Conservation (phyloP, 1,139 yeast genomes). For the Diutina ranongensis region DNA sequence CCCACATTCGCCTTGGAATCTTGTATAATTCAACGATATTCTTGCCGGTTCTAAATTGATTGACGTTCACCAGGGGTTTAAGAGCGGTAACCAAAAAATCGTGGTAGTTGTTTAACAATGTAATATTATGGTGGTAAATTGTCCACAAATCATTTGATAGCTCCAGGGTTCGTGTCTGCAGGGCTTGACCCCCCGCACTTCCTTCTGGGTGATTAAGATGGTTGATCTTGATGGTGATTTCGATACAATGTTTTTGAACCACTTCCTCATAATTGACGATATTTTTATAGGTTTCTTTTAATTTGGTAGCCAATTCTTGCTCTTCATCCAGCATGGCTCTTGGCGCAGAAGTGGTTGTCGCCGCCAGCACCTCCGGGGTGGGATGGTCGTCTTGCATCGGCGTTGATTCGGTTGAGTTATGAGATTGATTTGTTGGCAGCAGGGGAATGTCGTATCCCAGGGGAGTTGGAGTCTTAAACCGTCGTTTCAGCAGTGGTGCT, state of each 20-base stretch:
- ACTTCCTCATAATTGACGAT: slow-evolving; percentile 59
- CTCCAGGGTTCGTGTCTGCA: slow-evolving; percentile 29
- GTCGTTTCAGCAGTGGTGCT: slow-evolving; percentile 2
- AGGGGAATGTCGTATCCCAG: slow-evolving; percentile 4
- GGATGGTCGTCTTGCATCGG: neutral
- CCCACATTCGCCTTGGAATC: slow-evolving; percentile 73
- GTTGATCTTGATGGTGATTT: slow-evolving; percentile 39
- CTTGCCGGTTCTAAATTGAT: slow-evolving; percentile 56
- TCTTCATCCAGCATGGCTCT: slow-evolving; percentile 50
- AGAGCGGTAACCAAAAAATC: slow-evolving; percentile 62
- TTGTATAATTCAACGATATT: slow-evolving; percentile 66
- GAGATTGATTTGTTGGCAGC: neutral
- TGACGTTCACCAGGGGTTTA: slow-evolving; percentile 42
- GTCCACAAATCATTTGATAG: slow-evolving; percentile 57
- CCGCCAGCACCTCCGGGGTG: neutral
- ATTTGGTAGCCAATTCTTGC: slow-evolving; percentile 55
- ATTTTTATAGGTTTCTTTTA: slow-evolving; percentile 63
- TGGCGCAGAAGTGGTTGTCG: slow-evolving; percentile 8
- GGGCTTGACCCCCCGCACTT: neutral
- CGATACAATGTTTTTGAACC: slow-evolving; percentile 56
- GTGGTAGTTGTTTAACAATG: slow-evolving; percentile 55
- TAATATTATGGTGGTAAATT: slow-evolving; percentile 55
- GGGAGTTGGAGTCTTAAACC: slow-evolving; percentile 4
- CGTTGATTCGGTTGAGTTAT: neutral
- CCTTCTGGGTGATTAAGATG: slow-evolving; percentile 13